phyloP scores from a whole-genome alignment of 1,139 yeast genomes.

The Blastobotrys ciferrii region DNA sequence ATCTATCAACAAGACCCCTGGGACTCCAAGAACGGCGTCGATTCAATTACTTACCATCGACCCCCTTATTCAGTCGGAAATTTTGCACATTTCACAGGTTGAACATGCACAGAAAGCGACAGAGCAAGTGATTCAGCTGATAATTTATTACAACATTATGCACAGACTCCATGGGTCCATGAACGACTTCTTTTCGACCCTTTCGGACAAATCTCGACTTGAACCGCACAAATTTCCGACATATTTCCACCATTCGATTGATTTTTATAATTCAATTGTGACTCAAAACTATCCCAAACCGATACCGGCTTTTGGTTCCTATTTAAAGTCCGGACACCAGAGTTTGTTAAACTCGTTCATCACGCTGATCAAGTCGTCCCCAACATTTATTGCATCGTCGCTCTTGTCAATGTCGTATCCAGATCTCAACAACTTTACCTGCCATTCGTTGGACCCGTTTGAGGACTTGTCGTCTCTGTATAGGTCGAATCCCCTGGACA shows the following conservation, averaged over 20 bases:
- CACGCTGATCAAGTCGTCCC: conserved; percentile 37
- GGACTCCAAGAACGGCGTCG: conserved; percentile 8
- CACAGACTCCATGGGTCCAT: conserved; percentile 28
- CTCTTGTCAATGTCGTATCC: conserved; percentile 29
- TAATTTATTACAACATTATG: conserved; percentile 27
- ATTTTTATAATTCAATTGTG: conserved; percentile 27
- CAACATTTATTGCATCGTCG: conserved; percentile 36
- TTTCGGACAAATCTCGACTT: conserved; percentile 20
- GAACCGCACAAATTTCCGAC: conserved; percentile 29
- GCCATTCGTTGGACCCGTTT: conserved; percentile 24
- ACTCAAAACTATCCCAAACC: conserved; percentile 21
- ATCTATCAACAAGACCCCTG: conserved; percentile 8
- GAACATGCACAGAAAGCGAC: conserved; percentile 24
- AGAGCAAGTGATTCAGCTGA: conserved; percentile 24
- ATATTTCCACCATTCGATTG: conserved; percentile 29
- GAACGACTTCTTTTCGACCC: conserved; percentile 19
- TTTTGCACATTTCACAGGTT: conserved; percentile 20
- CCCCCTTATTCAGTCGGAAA: conserved; percentile 25
- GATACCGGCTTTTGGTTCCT: conserved; percentile 23
- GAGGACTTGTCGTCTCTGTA: conserved; percentile 30
- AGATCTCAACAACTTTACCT: conserved; percentile 28
- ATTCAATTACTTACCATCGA: conserved; percentile 22
- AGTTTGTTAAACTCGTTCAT: conserved; percentile 35
- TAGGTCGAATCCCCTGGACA: conserved; percentile 34
- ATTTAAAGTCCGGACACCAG: conserved; percentile 28